Percentiles rank a stretch among this genome's conserved stretches.
phyloP scores from a whole-genome alignment of 1,139 yeast genomes.

The Hemisphaericaspora xylanilytica region DNA sequence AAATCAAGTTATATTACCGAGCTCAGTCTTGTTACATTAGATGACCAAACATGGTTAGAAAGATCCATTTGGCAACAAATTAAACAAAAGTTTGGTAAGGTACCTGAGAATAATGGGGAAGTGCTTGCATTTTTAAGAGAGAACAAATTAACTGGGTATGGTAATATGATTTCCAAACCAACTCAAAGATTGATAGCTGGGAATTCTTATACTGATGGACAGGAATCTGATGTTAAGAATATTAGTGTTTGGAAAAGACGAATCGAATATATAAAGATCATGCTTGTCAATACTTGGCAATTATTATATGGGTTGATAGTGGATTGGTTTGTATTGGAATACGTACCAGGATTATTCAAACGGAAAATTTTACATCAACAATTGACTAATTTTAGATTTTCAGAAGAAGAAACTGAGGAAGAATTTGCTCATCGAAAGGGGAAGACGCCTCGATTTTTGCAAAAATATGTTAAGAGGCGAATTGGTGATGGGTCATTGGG shows the following conservation, averaged over 20 bases:
- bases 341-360: slow-evolving; percentile 7
- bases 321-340: slow-evolving; percentile 11
- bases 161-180: slow-evolving; percentile 32
- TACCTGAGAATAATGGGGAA: slow-evolving; percentile 5
- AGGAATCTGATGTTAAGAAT: slow-evolving; percentile 12
- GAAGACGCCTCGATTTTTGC: slow-evolving; percentile 27
- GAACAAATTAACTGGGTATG: slow-evolving; percentile 28
- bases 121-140: slow-evolving; percentile 18
- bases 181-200: slow-evolving; percentile 26
- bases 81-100: slow-evolving; percentile 8
- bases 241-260: slow-evolving; percentile 25
- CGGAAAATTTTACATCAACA: slow-evolving; percentile 6
- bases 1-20: too few relatives aligned
- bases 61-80: slow-evolving; percentile 26
- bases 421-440: slow-evolving; percentile 22
- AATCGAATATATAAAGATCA: slow-evolving; percentile 17
- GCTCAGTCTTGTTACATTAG: slow-evolving; percentile 47
- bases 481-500: background rate
- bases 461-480: slow-evolving; percentile 20
- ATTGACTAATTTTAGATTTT: background rate
- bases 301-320: slow-evolving; percentile 23
- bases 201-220: slow-evolving; percentile 9
- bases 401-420: slow-evolving; percentile 19
- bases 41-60: slow-evolving; percentile 62
- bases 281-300: slow-evolving; percentile 22